These are phyloP conservation scores for Helminthosporium solani DNA, from an alignment of 2,329 filamentous ascomycete genomes.

Conservation along the genomic window DNA sequence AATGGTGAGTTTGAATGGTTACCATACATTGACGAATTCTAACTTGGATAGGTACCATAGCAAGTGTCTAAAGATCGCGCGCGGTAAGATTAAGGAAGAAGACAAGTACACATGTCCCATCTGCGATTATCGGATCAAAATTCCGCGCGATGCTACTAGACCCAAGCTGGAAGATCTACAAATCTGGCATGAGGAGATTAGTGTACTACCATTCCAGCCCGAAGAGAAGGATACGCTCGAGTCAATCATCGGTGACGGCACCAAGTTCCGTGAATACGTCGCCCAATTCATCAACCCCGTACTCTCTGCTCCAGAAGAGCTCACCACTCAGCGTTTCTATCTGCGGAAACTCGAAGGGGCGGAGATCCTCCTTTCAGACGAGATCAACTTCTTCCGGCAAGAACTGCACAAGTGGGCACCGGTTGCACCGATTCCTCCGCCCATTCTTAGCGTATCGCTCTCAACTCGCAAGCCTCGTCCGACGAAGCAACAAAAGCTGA, in stretches of 20 bases:
- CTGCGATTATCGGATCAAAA: constrained; percentile 95
- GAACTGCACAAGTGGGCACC: constrained; percentile 94
- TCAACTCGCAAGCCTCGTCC: constrained; percentile 94
- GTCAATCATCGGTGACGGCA: constrained; percentile 83
- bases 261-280: constrained; percentile 81
- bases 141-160: constrained; percentile 90
- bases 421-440: constrained; percentile 81
- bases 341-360: constrained; percentile 96
- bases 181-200: constrained; percentile 80
- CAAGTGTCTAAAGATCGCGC: constrained; percentile 95
- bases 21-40: constrained; percentile 12
- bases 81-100: constrained; percentile 96
- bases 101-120: constrained; percentile 98
- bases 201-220: constrained; percentile 82
- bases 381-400: constrained; percentile 97
- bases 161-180: constrained; percentile 91
- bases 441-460: constrained; percentile 80
- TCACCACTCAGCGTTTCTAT: constrained; percentile 89
- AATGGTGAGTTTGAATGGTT: constrained; percentile 68
- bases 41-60: constrained; percentile 78
- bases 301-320: constrained; percentile 79
- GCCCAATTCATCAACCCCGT: constrained; percentile 77
- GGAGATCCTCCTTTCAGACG: constrained; percentile 84
- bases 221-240: constrained; percentile 87
- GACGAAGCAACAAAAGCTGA: constrained; percentile 94